Base-by-base conservation (phyloP, 306 rosid species). In the Cicer arietinum region DNA sequence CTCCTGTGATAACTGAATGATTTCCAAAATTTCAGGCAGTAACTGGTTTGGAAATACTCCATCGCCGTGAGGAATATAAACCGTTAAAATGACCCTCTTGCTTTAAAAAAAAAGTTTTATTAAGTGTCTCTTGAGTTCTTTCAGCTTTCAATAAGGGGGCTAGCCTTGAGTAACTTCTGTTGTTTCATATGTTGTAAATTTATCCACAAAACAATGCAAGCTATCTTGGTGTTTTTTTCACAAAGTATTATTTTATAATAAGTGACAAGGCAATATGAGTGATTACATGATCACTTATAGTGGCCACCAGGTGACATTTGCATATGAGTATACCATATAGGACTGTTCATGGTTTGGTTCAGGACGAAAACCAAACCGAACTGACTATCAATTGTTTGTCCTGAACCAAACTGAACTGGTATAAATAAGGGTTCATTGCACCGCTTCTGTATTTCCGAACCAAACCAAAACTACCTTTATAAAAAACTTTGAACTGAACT, bases 71-170 rank as follows among this genome's bases (percentile, higher is more conserved):
- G 60, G 9, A 79, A 70, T 30, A 76, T 30, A 68, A 47, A 17
- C 30, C 30, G 8, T 41, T 41, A n/a, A 14, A 14, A n/a, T 44
- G 44, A n/a, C 22, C 20, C 35, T 51, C 77, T 51, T 66, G 73
- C 57, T 39, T 48, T 12, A 12, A 50, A 61, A 62, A 14, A 20
- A 59, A 50, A 6, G 43, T 52, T 69, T 66, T 48, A 50, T 48
- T 8, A 5, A 56, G 37, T 10, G 52, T 25, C n/a, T 14, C 45
- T 53, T 46, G 47, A 54, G 47, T 41, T 72, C 25, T 53, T 50
- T 70, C 10, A 69, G 83, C 16, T 69, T 41, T 76, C 10, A 69
- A 77, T 40, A 67, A 14, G 67, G 41, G 35, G 41, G 45, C 35
- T 71, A 35, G 53, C 53, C 42, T 64, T 56, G 43, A 63, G 50